These are phyloP conservation scores for Paramyrothecium roridum DNA, from an alignment of 2,329 filamentous ascomycete species.

Conservation along the genomic window DNA sequence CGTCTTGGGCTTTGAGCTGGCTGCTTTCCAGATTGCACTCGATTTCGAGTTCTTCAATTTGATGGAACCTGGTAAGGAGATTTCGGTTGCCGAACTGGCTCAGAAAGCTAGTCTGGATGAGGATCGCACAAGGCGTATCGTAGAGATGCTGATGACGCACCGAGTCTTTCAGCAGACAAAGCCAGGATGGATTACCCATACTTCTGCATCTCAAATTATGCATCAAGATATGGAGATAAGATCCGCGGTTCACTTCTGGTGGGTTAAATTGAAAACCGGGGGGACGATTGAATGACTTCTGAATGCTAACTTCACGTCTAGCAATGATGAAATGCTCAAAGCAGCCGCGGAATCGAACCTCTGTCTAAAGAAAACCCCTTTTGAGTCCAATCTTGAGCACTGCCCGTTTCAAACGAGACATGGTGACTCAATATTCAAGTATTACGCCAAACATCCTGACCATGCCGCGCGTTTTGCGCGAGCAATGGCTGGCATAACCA, in stretches of 20 bases:
- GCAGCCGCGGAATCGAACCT: slow-evolving; percentile 11
- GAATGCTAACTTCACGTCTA: slow-evolving; percentile 8
- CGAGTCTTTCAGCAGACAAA: slow-evolving; percentile 16
- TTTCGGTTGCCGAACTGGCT: slow-evolving; percentile 15
- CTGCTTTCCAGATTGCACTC: slow-evolving; percentile 17
- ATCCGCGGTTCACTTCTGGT: background rate
- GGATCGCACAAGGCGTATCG: slow-evolving; percentile 14
- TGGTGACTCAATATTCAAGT: slow-evolving; percentile 12
- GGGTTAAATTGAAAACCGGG: background rate
- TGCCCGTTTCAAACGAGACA: slow-evolving; percentile 12
- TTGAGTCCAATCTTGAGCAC: slow-evolving; percentile 10
- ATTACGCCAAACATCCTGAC: slow-evolving; percentile 9
- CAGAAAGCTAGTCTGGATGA: slow-evolving; percentile 13
- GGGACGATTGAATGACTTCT: too few species aligned
- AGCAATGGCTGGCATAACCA: slow-evolving; percentile 10
- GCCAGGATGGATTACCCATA: slow-evolving; percentile 15
- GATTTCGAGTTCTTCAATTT: slow-evolving; percentile 21
- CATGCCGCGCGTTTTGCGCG: slow-evolving; percentile 8
- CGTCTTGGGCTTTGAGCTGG: slow-evolving; percentile 12
- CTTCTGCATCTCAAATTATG: slow-evolving; percentile 2
- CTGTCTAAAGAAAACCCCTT: slow-evolving; percentile 12
- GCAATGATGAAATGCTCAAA: slow-evolving; percentile 22
- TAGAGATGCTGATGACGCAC: slow-evolving; percentile 17
- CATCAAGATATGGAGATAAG: background rate
- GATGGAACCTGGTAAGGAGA: slow-evolving; percentile 11